A percentile compares a stretch with the other conserved stretches of the same genome.
Conservation (phyloP, 2,329 filamentous ascomycete species). For the Geosmithia morbida region DNA sequence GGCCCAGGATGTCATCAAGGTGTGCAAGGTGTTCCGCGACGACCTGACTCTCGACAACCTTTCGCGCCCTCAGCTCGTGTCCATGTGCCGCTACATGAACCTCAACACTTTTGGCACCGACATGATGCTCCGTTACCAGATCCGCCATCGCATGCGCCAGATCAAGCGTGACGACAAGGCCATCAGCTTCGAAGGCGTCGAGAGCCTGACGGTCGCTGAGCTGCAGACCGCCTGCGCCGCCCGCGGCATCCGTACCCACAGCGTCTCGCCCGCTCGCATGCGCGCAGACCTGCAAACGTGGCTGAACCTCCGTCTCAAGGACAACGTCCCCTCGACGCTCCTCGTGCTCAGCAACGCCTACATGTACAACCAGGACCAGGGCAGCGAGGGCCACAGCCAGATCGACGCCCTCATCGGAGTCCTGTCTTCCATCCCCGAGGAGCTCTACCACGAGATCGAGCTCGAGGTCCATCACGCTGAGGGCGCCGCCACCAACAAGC, state of each 20-base stretch:
- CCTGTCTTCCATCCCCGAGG: conserved; percentile 87
- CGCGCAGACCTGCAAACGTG: conserved; percentile 85
- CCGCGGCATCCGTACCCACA: conserved; percentile 83
- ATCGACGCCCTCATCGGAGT: conserved; percentile 89
- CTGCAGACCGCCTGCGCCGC: conserved; percentile 85
- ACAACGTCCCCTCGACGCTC: conserved; percentile 91
- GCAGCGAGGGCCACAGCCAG: conserved; percentile 62
- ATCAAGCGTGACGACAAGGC: conserved; percentile 97
- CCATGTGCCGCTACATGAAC: conserved; percentile 98
- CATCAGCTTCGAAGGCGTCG: conserved; percentile 87
- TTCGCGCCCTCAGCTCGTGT: conserved; percentile 86
- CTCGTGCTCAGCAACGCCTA: conserved; percentile 95
- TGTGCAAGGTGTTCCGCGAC: conserved; percentile 98
- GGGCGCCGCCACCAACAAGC: conserved; percentile 96
- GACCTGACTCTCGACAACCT: conserved; percentile 95
- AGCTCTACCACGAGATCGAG: conserved; percentile 98
- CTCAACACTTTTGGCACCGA: conserved; percentile 95
- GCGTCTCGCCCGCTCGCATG: conserved; percentile 75
- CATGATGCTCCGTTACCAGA: conserved; percentile 92
- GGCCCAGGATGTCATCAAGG: conserved; percentile 86
- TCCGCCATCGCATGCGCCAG: conserved; percentile 95
- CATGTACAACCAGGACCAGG: conserved; percentile 79
- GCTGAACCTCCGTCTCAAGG: conserved; percentile 84
- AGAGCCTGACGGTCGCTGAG: conserved; percentile 83
- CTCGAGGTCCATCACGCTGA: conserved; percentile 95